phyloP scores from a whole-genome alignment of 495 filamentous ascomycete genomes.

The Podospora pseudopauciseta region DNA sequence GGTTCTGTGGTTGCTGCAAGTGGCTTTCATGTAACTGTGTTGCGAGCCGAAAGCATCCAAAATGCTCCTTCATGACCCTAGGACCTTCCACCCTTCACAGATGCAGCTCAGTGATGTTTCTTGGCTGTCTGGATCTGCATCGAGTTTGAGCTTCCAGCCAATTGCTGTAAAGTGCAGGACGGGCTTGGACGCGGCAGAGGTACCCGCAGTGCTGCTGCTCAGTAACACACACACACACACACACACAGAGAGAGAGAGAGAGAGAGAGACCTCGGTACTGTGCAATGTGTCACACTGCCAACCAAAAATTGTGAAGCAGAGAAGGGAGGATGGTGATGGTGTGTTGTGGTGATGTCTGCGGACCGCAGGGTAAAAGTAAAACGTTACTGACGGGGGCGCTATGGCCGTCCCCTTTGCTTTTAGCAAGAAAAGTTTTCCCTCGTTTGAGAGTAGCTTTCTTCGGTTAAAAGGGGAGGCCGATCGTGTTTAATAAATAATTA shows the following conservation, averaged over 20 bases:
- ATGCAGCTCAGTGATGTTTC: neutral
- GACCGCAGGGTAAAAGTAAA: neutral
- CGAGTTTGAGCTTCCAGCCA: conserved; percentile 1
- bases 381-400: neutral
- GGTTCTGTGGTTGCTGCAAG: neutral
- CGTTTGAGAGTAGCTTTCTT: conserved; percentile 13
- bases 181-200: conserved; percentile 1
- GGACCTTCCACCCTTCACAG: neutral
- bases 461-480: conserved; percentile 27
- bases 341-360: neutral
- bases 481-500: conserved; percentile 30
- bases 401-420: conserved; percentile 1
- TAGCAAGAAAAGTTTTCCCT: conserved; percentile 21
- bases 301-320: neutral
- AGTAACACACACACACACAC: neutral
- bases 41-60: neutral
- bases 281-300: neutral
- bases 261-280: neutral
- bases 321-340: neutral
- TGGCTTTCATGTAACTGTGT: neutral
- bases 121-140: neutral
- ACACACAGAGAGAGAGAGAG: too few species aligned
- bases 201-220: neutral
- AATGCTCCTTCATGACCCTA: neutral
- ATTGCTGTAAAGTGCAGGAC: neutral